These are phyloP conservation scores for Cystofilobasidium bisporidii DNA, from an alignment of 768 basidiomycete genomes.

Conservation along the genomic window DNA sequence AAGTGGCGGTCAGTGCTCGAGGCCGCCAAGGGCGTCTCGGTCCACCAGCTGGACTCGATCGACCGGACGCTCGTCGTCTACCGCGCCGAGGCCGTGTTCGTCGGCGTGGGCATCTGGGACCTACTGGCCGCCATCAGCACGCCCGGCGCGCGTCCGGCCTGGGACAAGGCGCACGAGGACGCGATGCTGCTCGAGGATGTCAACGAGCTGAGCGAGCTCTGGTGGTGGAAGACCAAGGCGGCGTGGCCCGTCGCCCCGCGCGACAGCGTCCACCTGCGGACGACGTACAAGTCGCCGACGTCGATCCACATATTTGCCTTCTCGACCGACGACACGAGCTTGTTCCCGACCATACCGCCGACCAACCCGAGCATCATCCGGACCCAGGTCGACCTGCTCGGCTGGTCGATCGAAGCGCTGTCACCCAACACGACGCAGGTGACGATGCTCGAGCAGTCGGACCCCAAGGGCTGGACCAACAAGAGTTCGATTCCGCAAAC, in stretches of 20 bases:
- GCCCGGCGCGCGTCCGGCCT: conserved; percentile 67
- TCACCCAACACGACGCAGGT: conserved; percentile 91
- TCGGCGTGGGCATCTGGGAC: conserved; percentile 92
- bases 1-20: conserved; percentile 84
- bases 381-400: conserved; percentile 94
- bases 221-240: conserved; percentile 83
- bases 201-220: conserved; percentile 66
- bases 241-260: conserved; percentile 84
- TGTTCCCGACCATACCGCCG: conserved; percentile 61
- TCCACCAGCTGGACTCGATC: conserved; percentile 92
- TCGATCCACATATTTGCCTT: conserved; percentile 92
- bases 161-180: conserved; percentile 87
- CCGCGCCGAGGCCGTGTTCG: conserved; percentile 91
- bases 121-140: conserved; percentile 77
- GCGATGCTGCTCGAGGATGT: conserved; percentile 78
- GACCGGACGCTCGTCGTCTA: conserved; percentile 94
- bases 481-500: conserved; percentile 88
- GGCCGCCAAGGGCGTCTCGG: conserved; percentile 67
- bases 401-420: conserved; percentile 91
- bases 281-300: conserved; percentile 91
- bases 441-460: conserved; percentile 88
- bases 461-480: conserved; percentile 94
- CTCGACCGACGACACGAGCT: conserved; percentile 76
- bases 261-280: conserved; percentile 81
- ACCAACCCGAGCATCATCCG: conserved; percentile 72